Evolutionary conservation across 2,329 filamentous ascomycete genomes (phyloP).

Genomic region (Colletotrichum navitas): DNA sequence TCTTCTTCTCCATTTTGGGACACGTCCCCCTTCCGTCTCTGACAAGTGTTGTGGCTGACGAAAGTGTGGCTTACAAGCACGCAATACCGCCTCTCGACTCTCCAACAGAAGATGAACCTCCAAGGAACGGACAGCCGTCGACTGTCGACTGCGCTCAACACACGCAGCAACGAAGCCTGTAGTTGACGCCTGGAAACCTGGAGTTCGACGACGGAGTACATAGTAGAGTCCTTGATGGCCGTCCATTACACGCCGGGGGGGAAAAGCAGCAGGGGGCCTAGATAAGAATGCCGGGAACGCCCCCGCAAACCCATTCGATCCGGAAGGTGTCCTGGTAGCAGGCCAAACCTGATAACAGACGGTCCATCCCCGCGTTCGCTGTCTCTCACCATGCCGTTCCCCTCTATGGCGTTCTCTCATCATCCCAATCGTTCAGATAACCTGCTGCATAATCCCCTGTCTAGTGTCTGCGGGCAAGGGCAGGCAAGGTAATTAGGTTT

Average conservation of each 20-base stretch:
- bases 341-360: neutral
- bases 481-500: neutral
- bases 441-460: conserved; percentile 35
- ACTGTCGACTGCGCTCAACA: neutral
- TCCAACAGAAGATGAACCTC: neutral
- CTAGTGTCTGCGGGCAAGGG: conserved; percentile 15
- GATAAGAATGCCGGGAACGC: conserved; percentile 24
- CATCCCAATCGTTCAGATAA: conserved; percentile 10
- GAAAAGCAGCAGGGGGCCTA: neutral
- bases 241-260: too few species aligned
- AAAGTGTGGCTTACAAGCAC: conserved; percentile 4
- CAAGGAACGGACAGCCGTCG: neutral
- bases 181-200: neutral
- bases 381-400: neutral
- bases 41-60: neutral
- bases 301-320: conserved; percentile 8
- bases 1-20: neutral
- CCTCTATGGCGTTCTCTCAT: neutral
- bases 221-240: neutral
- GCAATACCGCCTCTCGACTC: neutral
- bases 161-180: neutral
- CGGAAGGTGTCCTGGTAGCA: conserved; percentile 5
- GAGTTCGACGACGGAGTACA: neutral
- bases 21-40: neutral
- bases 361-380: conserved; percentile 2